phyloP scores from a whole-genome alignment of 768 basidiomycete genomes.

The Termitomyces sp. region DNA sequence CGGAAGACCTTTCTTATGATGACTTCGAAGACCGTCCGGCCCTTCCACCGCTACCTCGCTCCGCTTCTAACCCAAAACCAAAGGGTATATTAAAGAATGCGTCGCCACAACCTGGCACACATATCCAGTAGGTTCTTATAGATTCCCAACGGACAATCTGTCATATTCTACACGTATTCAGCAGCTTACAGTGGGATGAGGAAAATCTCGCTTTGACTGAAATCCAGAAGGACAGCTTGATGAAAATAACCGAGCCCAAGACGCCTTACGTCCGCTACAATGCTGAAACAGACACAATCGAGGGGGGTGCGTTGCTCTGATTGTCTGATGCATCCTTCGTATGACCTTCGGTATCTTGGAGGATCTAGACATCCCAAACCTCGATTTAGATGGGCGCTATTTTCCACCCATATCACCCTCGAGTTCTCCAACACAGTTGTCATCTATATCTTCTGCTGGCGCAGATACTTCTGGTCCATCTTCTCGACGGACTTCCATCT shows the following conservation, averaged over 20 bases:
- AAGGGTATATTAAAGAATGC: slow-evolving; percentile 91
- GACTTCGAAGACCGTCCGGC: slow-evolving; percentile 33
- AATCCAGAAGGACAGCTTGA: slow-evolving; percentile 89
- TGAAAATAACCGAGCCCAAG: slow-evolving; percentile 99
- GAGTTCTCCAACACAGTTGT: slow-evolving; percentile 29
- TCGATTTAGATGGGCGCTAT: slow-evolving; percentile 51
- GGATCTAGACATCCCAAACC: slow-evolving; percentile 70
- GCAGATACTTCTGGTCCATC: slow-evolving; percentile 61
- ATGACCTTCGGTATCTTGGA: background rate
- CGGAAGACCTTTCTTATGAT: slow-evolving; percentile 12
- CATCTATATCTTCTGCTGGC: slow-evolving; percentile 48
- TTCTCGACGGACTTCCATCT: slow-evolving; percentile 70
- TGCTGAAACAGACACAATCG: slow-evolving; percentile 76
- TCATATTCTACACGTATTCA: slow-evolving; percentile 15
- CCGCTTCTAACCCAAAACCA: slow-evolving; percentile 64
- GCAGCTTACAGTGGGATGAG: slow-evolving; percentile 92
- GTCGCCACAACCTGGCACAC: slow-evolving; percentile 35
- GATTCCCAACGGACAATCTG: background rate
- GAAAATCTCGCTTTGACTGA: slow-evolving; percentile 90
- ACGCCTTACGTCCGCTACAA: slow-evolving; percentile 94
- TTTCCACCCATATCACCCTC: slow-evolving; percentile 29
- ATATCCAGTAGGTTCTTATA: slow-evolving; percentile 37
- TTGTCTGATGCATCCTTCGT: background rate
- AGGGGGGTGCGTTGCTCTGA: slow-evolving; percentile 56
- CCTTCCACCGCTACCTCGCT: slow-evolving; percentile 50